These are phyloP conservation scores for Leucosporidium creatinivorum DNA, from an alignment of 768 basidiomycete species.

Conservation along the genomic window DNA sequence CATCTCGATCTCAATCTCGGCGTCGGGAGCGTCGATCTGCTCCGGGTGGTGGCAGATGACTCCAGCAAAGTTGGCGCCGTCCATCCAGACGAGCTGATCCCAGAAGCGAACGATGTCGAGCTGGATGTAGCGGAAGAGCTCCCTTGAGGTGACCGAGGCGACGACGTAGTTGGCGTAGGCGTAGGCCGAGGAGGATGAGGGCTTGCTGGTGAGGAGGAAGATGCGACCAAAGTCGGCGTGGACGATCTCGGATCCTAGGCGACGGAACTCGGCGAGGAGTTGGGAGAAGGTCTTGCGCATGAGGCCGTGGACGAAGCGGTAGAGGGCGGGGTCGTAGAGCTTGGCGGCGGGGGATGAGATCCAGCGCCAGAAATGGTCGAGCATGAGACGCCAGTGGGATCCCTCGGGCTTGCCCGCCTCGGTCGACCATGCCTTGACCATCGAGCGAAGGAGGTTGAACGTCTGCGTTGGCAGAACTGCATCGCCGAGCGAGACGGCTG, in stretches of 20 bases:
- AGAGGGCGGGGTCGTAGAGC: constrained; percentile 86
- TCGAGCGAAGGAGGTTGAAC: constrained; percentile 72
- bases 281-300: constrained; percentile 99
- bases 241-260: constrained; percentile 84
- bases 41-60: constrained; percentile 72
- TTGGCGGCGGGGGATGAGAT: constrained; percentile 73
- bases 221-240: constrained; percentile 90
- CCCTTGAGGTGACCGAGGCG: constrained; percentile 85
- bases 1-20: constrained; percentile 65
- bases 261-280: constrained; percentile 88
- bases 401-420: constrained; percentile 56
- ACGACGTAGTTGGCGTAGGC: constrained; percentile 95
- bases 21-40: constrained; percentile 9
- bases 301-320: constrained; percentile 84
- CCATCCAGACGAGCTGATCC: constrained; percentile 93
- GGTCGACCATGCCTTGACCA: constrained; percentile 85
- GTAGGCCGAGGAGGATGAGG: constrained; percentile 77
- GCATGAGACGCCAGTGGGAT: constrained; percentile 41
- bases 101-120: constrained; percentile 81
- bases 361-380: constrained; percentile 99
- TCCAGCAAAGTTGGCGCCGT: constrained; percentile 82
- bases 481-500: constrained; percentile 78
- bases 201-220: constrained; percentile 86
- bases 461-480: constrained; percentile 78
- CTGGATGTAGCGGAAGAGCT: constrained; percentile 88